These are phyloP conservation scores for Yamadazyma laniorum DNA, from an alignment of 805 yeast genomes.

Conservation along the genomic window DNA sequence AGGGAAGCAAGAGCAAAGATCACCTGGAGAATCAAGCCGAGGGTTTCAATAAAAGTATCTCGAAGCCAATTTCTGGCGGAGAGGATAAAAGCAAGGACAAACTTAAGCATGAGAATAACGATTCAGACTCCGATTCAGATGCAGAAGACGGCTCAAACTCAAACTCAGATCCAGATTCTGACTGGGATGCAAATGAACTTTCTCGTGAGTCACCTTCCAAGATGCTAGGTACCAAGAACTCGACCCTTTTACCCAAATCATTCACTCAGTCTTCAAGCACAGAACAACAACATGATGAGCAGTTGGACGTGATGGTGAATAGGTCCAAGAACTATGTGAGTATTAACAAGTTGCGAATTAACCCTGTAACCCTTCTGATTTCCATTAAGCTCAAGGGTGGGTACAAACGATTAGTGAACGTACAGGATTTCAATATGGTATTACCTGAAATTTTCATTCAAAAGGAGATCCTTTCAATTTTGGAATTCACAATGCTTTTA, in stretches of 20 bases:
- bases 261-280: slow-evolving; percentile 11
- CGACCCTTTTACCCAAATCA: slow-evolving; percentile 4
- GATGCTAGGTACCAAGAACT: background rate
- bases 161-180: background rate
- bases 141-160: background rate
- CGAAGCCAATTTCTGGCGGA: slow-evolving; percentile 5
- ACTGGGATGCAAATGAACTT: background rate
- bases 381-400: slow-evolving; percentile 38
- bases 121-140: background rate
- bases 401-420: slow-evolving; percentile 34
- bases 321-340: slow-evolving; percentile 75
- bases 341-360: slow-evolving; percentile 51
- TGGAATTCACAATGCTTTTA: slow-evolving; percentile 34
- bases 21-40: slow-evolving; percentile 14
- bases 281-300: slow-evolving; percentile 21
- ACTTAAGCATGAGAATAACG: background rate
- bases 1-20: slow-evolving; percentile 8
- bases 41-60: slow-evolving; percentile 8
- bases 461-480: slow-evolving; percentile 28
- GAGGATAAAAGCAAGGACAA: background rate
- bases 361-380: slow-evolving; percentile 29
- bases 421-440: slow-evolving; percentile 31
- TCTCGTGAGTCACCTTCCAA: background rate
- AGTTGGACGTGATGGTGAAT: slow-evolving; percentile 59
- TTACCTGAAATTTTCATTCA: slow-evolving; percentile 35